phyloP scores from a whole-genome alignment of 768 basidiomycete species.

The Daedaleopsis nitida region DNA sequence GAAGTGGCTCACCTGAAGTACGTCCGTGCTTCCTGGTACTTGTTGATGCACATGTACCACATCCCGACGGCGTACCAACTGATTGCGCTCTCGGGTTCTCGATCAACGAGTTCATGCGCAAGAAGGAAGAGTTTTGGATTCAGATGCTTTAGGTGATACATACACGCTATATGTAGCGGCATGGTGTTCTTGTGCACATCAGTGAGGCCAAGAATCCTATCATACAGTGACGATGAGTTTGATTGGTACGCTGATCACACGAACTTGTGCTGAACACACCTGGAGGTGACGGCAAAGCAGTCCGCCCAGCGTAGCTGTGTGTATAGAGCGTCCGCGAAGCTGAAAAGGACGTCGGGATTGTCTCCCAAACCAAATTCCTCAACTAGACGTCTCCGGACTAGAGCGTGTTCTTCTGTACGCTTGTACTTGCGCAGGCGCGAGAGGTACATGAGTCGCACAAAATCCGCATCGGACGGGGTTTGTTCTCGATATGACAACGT shows the following conservation, averaged over 20 bases:
- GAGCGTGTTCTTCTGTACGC: conserved; percentile 78
- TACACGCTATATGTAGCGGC: conserved; percentile 95
- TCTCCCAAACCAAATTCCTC: conserved; percentile 84
- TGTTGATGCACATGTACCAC: conserved; percentile 87
- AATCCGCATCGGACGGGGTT: conserved; percentile 84
- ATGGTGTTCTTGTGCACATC: conserved; percentile 87
- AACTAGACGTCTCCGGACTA: conserved; percentile 76
- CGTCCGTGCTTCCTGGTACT: conserved; percentile 89
- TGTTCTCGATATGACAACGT: conserved; percentile 81
- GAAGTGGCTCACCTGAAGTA: conserved; percentile 82
- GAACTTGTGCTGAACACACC: conserved; percentile 45
- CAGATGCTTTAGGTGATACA: conserved; percentile 92
- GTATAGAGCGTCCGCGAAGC: conserved; percentile 26
- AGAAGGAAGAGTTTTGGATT: conserved; percentile 94
- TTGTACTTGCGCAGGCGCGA: conserved; percentile 90
- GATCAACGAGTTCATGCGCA: conserved; percentile 94
- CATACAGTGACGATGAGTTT: not conserved
- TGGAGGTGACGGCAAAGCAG: conserved; percentile 84
- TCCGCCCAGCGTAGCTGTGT: conserved; percentile 76
- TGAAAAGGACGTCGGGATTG: conserved; percentile 91
- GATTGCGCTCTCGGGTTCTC: conserved; percentile 88
- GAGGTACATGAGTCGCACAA: conserved; percentile 91
- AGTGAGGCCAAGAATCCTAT: conserved; percentile 83
- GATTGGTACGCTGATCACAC: not conserved
- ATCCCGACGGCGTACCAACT: conserved; percentile 99